A percentile compares a stretch with the other conserved stretches of the same genome.
These are phyloP conservation scores for Piromyces finnis DNA, from an alignment of 192 early-diverging fungal species.

Conservation along the genomic window DNA sequence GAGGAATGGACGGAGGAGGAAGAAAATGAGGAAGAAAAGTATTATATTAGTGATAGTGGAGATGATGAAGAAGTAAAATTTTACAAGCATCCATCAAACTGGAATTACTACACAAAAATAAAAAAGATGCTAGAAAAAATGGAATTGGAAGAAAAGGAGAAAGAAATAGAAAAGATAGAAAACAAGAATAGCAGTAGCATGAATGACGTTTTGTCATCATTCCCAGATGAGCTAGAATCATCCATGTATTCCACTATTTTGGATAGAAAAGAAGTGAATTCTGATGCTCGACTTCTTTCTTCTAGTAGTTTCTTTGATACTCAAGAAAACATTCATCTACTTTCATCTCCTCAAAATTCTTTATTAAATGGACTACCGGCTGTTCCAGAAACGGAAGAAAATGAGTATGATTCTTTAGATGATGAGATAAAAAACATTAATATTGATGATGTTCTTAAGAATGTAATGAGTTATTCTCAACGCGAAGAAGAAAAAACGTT, in stretches of 20 bases:
- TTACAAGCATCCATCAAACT: neutral
- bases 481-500: too few species aligned
- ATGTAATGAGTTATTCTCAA: neutral
- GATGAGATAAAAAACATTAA: neutral
- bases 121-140: neutral
- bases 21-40: neutral
- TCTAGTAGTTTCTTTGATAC: neutral
- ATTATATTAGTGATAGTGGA: neutral
- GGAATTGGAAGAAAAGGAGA: neutral
- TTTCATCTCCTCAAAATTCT: neutral
- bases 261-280: too few species aligned
- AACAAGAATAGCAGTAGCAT: neutral
- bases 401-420: neutral
- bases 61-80: neutral
- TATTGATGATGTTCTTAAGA: neutral
- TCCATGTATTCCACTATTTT: too few species aligned
- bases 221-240: too few species aligned
- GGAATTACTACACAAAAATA: neutral
- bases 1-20: neutral
- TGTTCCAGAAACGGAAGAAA: neutral
- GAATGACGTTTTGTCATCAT: too few species aligned
- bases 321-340: neutral
- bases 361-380: too few species aligned
- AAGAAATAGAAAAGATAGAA: neutral
- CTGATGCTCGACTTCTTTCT: too few species aligned